Evolutionary conservation across 768 basidiomycete genomes (phyloP).

Genomic region (Boletus fagicola): DNA sequence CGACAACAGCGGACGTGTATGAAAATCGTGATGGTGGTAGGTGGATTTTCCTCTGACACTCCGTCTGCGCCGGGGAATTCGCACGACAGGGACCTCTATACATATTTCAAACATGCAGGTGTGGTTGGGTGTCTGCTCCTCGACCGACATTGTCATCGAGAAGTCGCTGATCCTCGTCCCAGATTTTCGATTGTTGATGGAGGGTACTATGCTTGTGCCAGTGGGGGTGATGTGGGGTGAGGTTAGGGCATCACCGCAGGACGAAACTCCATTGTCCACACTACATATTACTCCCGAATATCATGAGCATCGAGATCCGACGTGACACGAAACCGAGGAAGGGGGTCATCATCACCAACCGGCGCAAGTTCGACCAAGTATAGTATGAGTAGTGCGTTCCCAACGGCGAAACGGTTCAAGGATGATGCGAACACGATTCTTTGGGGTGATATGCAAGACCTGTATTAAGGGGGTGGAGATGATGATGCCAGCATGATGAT

Average conservation of each 20-base stretch:
- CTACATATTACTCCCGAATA: not conserved
- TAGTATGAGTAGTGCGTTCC: not conserved
- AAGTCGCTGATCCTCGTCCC: not conserved
- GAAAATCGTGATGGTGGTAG: not conserved
- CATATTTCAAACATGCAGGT: not conserved
- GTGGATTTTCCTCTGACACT: not conserved
- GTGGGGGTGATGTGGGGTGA: not conserved
- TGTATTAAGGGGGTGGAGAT: too few species aligned
- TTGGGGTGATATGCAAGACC: not conserved
- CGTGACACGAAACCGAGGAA: not conserved
- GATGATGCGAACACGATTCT: not conserved
- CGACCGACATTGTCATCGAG: not conserved
- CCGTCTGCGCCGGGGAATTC: not conserved
- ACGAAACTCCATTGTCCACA: not conserved
- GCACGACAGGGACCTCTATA: not conserved
- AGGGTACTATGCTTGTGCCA: not conserved
- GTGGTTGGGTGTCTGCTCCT: not conserved
- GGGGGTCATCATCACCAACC: not conserved
- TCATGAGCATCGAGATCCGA: not conserved
- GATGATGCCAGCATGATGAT: too few species aligned
- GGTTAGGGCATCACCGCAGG: not conserved
- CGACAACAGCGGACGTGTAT: not conserved
- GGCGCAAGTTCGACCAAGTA: too few species aligned
- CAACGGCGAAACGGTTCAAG: not conserved
- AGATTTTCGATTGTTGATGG: not conserved